Evolutionary conservation across 2,329 filamentous ascomycete species (phyloP), one percentile per base, ranked within the genome.

Genomic region (Fusarium luffae): DNA sequence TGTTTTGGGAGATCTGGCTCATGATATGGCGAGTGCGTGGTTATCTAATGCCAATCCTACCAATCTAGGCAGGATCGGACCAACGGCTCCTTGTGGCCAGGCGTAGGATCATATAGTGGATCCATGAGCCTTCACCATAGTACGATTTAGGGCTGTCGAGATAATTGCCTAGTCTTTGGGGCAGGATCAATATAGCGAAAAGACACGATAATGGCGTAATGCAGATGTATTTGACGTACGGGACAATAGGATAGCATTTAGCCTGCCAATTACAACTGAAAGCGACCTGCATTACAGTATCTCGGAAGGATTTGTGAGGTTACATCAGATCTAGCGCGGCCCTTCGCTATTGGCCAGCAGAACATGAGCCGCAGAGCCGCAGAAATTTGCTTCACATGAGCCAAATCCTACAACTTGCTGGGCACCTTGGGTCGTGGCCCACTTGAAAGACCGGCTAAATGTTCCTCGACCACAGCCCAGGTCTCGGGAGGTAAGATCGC

Each of bases 321-420:
- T 56, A 6, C 37, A 59, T 30, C 41, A 56, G n/a, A 13, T 30
- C 2, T 16, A 23, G 13, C 6, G n/a, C 18, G 12, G 2, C 18
- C 34, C 34, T 14, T 2, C 0, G 13, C n/a, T 46, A 59, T 57
- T 59, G 56, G 50, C 4, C 30, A 18, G 18, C 4, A 18, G 34
- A 12, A 37, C 10, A 37, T 37, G 34, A 37, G 10, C 5, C 16
- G 4, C 44, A 19, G 41, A 56, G 56, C 56, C 56, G 56, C 30
- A 59, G 16, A 21, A 14, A n/a, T 30, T 32, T 40, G 41, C 30
- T 34, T 59, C 32, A 11, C 25, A 41, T 25, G 19, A 47, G 32
- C 25, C 19, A 40, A 16, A 59, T 57, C 57, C 41, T 59, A 57
- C 30, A 59, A 3, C 23, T 46, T 59, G 41, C 57, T 57, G 14